These are phyloP conservation scores for Podila clonocystis DNA, from an alignment of 192 early-diverging fungal genomes.

Conservation along the genomic window DNA sequence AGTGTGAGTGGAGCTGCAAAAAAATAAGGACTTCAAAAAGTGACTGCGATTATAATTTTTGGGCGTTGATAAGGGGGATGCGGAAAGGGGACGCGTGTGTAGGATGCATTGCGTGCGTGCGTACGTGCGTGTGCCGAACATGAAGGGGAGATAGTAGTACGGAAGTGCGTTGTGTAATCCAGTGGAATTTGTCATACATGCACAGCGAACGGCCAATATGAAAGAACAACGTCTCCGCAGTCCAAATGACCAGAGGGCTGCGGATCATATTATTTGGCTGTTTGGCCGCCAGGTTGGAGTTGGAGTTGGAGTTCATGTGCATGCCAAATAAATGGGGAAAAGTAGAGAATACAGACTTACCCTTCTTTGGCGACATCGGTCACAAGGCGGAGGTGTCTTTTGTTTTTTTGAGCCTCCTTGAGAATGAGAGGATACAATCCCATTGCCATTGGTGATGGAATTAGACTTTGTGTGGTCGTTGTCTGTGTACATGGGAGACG, in stretches of 20 bases:
- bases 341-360: slow-evolving; percentile 13
- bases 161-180: not conserved
- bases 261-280: too few species aligned
- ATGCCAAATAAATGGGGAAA: not conserved
- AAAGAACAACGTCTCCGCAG: not conserved
- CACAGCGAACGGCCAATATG: not conserved
- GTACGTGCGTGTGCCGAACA: not conserved
- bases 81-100: not conserved
- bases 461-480: not conserved
- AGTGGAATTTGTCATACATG: not conserved
- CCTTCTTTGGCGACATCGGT: slow-evolving; percentile 43
- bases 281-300: too few species aligned
- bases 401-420: slow-evolving; percentile 34
- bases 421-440: not conserved
- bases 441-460: slow-evolving; percentile 2
- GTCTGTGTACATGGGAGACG: slow-evolving; percentile 8
- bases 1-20: not conserved
- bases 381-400: slow-evolving; percentile 42
- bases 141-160: not conserved
- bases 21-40: not conserved
- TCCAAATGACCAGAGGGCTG: not conserved
- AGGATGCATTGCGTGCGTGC: not conserved
- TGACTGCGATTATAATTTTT: not conserved
- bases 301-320: not conserved
- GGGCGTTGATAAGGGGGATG: not conserved